phyloP scores from a whole-genome alignment of 2,329 filamentous ascomycete species.

The Juglanconis juglandina region DNA sequence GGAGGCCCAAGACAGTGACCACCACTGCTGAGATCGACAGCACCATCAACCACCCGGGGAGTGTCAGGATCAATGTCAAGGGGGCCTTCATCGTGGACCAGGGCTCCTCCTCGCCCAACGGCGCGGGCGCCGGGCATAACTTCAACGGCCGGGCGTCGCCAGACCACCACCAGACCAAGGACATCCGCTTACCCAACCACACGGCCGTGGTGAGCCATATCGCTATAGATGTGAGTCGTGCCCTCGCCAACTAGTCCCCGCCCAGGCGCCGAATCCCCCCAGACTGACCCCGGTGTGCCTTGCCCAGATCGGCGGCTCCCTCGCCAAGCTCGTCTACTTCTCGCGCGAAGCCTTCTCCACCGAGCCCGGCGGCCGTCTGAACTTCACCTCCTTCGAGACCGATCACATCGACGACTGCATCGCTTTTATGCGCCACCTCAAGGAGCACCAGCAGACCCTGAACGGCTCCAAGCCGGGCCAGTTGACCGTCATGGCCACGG shows the following conservation, averaged over 20 bases:
- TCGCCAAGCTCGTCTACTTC: slow-evolving; percentile 97
- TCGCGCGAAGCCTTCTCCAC: slow-evolving; percentile 78
- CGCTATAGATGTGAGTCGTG: slow-evolving; percentile 77
- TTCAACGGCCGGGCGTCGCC: slow-evolving; percentile 44
- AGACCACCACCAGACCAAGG: slow-evolving; percentile 69
- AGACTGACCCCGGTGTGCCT: background rate
- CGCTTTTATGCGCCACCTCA: slow-evolving; percentile 82
- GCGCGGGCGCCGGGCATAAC: slow-evolving; percentile 11
- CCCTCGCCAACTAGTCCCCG: background rate
- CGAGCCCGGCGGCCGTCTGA: slow-evolving; percentile 82
- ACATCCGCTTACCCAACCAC: slow-evolving; percentile 95
- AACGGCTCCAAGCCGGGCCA: slow-evolving; percentile 70
- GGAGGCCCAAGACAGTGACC: slow-evolving; percentile 38
- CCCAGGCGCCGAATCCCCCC: background rate
- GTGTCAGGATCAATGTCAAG: slow-evolving; percentile 92
- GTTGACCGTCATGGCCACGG: slow-evolving; percentile 90
- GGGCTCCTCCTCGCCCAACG: slow-evolving; percentile 54
- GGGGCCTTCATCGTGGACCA: slow-evolving; percentile 96
- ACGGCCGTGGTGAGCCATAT: slow-evolving; percentile 94
- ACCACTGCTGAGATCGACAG: slow-evolving; percentile 57
- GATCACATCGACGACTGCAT: slow-evolving; percentile 91
- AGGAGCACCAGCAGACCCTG: slow-evolving; percentile 73
- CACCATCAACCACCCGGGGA: slow-evolving; percentile 59
- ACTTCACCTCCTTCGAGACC: slow-evolving; percentile 95
- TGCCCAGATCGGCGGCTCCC: slow-evolving; percentile 81